phyloP scores from a whole-genome alignment of 1,284 basidiomycete genomes.

The Rhodotorula sp. region DNA sequence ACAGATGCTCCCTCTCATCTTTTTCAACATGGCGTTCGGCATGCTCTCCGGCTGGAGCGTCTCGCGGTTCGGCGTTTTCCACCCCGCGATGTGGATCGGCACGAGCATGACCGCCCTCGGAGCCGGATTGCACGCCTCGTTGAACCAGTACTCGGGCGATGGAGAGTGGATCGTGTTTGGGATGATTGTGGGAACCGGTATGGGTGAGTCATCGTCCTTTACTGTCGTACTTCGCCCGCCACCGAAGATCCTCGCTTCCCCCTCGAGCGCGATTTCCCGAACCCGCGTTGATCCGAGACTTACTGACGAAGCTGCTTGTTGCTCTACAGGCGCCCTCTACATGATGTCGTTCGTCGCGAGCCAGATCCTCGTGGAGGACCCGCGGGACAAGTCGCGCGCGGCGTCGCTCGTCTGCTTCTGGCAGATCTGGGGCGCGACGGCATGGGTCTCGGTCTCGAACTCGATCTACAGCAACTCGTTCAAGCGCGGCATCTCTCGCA shows the following conservation, averaged over 20 bases:
- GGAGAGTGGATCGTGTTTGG: constrained; percentile 30
- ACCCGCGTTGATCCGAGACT: not conserved
- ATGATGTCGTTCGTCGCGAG: constrained; percentile 23
- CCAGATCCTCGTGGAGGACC: constrained; percentile 12
- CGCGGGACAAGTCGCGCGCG: constrained; percentile 19
- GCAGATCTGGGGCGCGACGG: constrained; percentile 31
- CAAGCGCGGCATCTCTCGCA: constrained; percentile 18
- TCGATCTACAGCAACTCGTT: constrained; percentile 32
- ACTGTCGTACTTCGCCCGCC: too few relatives aligned
- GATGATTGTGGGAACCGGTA: constrained; percentile 22
- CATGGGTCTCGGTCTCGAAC: constrained; percentile 25
- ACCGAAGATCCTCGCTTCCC: too few relatives aligned
- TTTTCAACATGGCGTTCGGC: constrained; percentile 40
- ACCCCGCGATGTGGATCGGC: constrained; percentile 29
- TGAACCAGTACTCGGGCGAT: constrained; percentile 13
- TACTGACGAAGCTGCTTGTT: too few relatives aligned
- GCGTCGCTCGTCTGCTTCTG: constrained; percentile 30
- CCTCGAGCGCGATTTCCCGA: too few relatives aligned
- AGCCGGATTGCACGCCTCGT: constrained; percentile 21
- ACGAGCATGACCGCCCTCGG: constrained; percentile 21
- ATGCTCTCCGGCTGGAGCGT: constrained; percentile 42
- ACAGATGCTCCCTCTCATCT: constrained; percentile 45
- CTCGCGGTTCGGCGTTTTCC: constrained; percentile 41
- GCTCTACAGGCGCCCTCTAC: constrained; percentile 10
- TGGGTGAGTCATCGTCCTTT: constrained; percentile 7